phyloP scores from a whole-genome alignment of 306 rosid species.

The Corylus avellana region DNA sequence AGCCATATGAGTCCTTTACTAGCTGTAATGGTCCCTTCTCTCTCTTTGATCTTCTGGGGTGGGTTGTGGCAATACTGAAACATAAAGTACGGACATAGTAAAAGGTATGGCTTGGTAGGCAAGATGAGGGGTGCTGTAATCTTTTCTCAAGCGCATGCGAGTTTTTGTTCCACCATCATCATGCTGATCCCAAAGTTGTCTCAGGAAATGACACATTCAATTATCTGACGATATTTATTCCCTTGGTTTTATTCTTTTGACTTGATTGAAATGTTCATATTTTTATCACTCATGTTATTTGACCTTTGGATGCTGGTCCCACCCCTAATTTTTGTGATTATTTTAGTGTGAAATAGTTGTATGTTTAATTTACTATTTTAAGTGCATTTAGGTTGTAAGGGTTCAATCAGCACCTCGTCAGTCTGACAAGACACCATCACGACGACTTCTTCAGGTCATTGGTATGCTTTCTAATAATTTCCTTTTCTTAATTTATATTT shows the following conservation, averaged over 20 bases:
- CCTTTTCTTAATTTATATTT: background rate
- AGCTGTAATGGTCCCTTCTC: background rate
- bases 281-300: slow-evolving; percentile 18
- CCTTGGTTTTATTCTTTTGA: background rate
- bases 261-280: background rate
- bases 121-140: slow-evolving; percentile 3
- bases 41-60: background rate
- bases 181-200: background rate
- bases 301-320: slow-evolving; percentile 16
- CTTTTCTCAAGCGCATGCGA: background rate
- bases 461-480: slow-evolving; percentile 59
- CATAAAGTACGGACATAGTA: background rate
- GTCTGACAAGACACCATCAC: slow-evolving; percentile 62
- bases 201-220: background rate
- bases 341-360: slow-evolving; percentile 23
- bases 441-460: slow-evolving; percentile 85
- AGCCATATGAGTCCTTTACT: background rate
- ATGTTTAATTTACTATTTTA: slow-evolving; percentile 27
- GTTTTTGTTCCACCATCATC: background rate
- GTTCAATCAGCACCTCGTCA: slow-evolving; percentile 67
- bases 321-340: slow-evolving; percentile 10
- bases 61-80: background rate
- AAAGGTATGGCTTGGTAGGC: background rate
- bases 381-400: slow-evolving; percentile 58
- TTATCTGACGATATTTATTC: background rate